Percentiles rank a stretch among this genome's conserved stretches.
Conservation (phyloP, 2,329 filamentous ascomycete species). For the Diaporthe caulivora region DNA sequence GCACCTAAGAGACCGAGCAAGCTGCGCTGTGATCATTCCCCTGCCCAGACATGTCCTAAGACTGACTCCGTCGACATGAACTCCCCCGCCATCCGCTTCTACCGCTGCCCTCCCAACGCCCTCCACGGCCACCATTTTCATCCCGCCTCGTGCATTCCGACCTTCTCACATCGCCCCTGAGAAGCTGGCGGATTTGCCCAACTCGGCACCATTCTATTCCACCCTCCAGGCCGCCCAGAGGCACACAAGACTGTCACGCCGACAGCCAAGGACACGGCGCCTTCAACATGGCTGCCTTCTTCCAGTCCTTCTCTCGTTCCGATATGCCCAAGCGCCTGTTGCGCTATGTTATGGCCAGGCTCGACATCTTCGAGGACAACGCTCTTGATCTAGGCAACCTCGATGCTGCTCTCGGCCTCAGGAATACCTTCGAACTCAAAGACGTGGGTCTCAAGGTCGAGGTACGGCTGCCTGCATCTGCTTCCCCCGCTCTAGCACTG, state of each 20-base stretch:
- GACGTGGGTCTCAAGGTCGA: constrained; percentile 86
- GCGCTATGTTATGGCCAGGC: constrained; percentile 83
- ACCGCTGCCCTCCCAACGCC: constrained; percentile 30
- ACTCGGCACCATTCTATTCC: neutral
- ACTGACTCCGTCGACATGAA: constrained; percentile 38
- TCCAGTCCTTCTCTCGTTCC: constrained; percentile 74
- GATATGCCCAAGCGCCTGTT: constrained; percentile 91
- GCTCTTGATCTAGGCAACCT: constrained; percentile 87
- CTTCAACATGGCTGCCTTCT: constrained; percentile 76
- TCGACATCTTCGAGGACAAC: constrained; percentile 90
- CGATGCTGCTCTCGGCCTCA: constrained; percentile 84
- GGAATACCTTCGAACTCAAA: constrained; percentile 85
- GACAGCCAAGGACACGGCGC: constrained; percentile 19
- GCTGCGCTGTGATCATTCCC: neutral
- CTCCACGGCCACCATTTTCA: constrained; percentile 30
- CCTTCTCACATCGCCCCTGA: constrained; percentile 15
- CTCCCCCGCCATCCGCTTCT: constrained; percentile 33
- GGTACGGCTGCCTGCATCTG: constrained; percentile 60
- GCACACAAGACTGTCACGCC: neutral
- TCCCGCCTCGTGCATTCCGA: constrained; percentile 10
- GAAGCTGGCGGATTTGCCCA: neutral
- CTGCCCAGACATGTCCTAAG: constrained; percentile 18
- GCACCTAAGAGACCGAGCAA: constrained; percentile 8
- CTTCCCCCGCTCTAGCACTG: neutral
- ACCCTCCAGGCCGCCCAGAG: neutral